phyloP scores from a whole-genome alignment of 176 grass and related monocot species.

The Musa itinerans region DNA sequence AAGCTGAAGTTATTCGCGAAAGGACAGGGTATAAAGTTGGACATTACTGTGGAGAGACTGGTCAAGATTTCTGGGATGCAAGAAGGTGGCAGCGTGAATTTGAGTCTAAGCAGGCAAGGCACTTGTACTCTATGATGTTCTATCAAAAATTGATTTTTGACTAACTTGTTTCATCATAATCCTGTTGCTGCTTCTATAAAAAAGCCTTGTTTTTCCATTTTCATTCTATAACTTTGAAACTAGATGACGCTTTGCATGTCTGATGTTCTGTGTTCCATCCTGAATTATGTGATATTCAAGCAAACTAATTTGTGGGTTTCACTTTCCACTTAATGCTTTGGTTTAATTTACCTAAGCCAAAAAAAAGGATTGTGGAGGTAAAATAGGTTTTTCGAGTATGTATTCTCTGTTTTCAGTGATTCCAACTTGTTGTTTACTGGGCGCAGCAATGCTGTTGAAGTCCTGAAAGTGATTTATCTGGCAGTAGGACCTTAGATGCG shows the following conservation, averaged over 20 bases:
- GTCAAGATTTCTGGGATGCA: conserved; percentile 98
- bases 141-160: neutral
- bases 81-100: conserved; percentile 95
- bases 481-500: no score
- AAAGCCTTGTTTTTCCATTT: neutral
- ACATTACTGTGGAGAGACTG: conserved; percentile 97
- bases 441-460: neutral
- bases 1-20: conserved; percentile 93
- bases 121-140: conserved; percentile 3
- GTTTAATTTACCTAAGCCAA: no score
- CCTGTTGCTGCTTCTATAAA: neutral
- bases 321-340: neutral
- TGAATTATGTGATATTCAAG: neutral
- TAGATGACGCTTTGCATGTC: neutral
- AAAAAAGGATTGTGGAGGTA: neutral
- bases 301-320: neutral
- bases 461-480: neutral
- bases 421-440: neutral
- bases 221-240: neutral
- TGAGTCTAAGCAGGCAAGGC: conserved; percentile 78
- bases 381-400: neutral
- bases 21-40: conserved; percentile 73
- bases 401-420: neutral
- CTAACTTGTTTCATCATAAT: neutral
- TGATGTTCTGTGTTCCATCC: neutral